Percentiles rank a stretch among this genome's conserved stretches.
Conservation (phyloP, 306 rosid species). For the Rosa multiflora region DNA sequence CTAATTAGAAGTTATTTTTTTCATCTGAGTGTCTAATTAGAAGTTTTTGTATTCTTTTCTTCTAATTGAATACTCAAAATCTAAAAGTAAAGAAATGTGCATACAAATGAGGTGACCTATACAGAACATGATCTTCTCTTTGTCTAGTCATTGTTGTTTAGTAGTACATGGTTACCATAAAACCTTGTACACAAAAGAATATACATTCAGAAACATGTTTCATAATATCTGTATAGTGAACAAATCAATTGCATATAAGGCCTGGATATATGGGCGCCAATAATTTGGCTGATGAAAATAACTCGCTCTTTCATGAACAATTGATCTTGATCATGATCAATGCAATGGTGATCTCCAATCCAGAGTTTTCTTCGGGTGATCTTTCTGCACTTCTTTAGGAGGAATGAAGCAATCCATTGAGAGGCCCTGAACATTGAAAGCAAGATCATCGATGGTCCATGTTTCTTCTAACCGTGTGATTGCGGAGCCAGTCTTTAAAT, state of each 20-base stretch:
- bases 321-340: conserved; percentile 22
- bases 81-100: background rate
- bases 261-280: background rate
- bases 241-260: background rate
- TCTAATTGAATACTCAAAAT: background rate
- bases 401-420: conserved; percentile 89
- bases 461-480: conserved; percentile 75
- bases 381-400: conserved; percentile 63
- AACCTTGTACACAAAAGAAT: background rate
- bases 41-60: background rate
- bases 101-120: background rate
- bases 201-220: background rate
- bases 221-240: background rate
- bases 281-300: background rate
- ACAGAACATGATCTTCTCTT: background rate
- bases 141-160: background rate
- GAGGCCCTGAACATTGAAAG: conserved; percentile 80
- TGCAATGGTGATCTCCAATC: conserved; percentile 61
- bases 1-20: too few species aligned
- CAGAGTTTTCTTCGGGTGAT: conserved; percentile 37
- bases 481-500: conserved; percentile 57
- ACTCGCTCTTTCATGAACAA: background rate
- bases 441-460: conserved; percentile 86
- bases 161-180: background rate
- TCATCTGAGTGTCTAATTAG: too few species aligned